These are phyloP conservation scores for Bruguiera hainesii DNA, from an alignment of 441 rosid genomes.

Conservation along the genomic window DNA sequence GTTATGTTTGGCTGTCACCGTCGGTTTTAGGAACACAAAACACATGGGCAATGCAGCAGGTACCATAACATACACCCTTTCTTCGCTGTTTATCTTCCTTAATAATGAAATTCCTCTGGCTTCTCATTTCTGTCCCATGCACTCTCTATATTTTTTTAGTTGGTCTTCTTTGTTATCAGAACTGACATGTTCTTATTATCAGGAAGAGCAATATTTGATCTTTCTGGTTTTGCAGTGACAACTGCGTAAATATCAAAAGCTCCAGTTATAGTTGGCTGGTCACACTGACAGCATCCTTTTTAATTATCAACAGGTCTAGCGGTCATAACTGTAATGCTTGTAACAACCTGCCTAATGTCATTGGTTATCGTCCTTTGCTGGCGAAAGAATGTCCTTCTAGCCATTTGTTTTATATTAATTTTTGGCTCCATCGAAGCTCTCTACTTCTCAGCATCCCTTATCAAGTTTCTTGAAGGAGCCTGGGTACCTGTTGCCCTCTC, in stretches of 20 bases:
- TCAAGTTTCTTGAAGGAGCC: conserved; percentile 91
- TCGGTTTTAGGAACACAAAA: conserved; percentile 72
- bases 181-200: too few relatives aligned
- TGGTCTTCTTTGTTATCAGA: too few relatives aligned
- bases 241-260: neutral
- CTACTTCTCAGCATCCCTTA: conserved; percentile 89
- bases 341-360: conserved; percentile 86
- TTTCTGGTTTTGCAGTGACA: too few relatives aligned
- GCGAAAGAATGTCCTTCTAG: conserved; percentile 54
- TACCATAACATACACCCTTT: conserved; percentile 9
- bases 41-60: conserved; percentile 79
- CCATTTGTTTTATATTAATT: conserved; percentile 61
- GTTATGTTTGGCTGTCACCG: conserved; percentile 68
- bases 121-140: too few relatives aligned
- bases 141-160: too few relatives aligned
- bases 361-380: conserved; percentile 80
- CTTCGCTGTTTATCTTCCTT: neutral
- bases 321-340: conserved; percentile 94
- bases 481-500: conserved; percentile 91
- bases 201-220: too few relatives aligned
- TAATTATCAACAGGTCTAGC: conserved; percentile 61
- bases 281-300: conserved; percentile 12
- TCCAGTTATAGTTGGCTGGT: neutral
- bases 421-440: conserved; percentile 82
- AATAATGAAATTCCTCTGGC: too few relatives aligned